A percentile compares a stretch with the other conserved stretches of the same genome.
These are phyloP conservation scores for Cercophora newfieldiana DNA, from an alignment of 495 filamentous ascomycete species.

Conservation along the genomic window DNA sequence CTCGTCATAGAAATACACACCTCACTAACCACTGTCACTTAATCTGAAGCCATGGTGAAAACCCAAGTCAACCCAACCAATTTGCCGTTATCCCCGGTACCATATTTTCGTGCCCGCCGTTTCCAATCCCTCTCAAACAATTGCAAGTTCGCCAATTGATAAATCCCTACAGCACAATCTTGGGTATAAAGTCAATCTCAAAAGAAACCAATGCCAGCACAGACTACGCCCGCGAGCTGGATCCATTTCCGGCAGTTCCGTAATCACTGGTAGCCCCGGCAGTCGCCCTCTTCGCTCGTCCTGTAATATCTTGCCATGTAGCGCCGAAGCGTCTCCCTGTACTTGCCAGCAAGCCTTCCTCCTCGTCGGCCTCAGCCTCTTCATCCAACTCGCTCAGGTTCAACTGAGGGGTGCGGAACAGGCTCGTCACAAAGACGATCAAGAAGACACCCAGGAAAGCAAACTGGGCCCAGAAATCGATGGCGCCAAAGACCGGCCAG, in stretches of 20 bases:
- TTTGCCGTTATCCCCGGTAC: neutral
- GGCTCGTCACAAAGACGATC: slow-evolving; percentile 68
- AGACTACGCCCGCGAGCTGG: neutral
- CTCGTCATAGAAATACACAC: neutral
- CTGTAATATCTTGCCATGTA: slow-evolving; percentile 86
- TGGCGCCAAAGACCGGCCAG: slow-evolving; percentile 92
- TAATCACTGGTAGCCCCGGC: neutral
- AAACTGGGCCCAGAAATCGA: slow-evolving; percentile 95
- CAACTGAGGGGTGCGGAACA: slow-evolving; percentile 78
- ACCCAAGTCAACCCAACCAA: neutral
- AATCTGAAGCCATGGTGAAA: neutral
- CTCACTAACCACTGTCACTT: neutral
- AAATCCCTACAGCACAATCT: neutral
- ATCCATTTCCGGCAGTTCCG: slow-evolving; percentile 18
- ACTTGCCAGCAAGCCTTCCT: slow-evolving; percentile 83
- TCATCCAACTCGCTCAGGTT: slow-evolving; percentile 76
- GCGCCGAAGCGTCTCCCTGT: slow-evolving; percentile 77
- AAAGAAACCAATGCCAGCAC: neutral
- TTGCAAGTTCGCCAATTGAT: neutral
- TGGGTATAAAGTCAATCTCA: neutral
- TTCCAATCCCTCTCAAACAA: neutral
- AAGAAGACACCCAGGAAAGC: slow-evolving; percentile 83
- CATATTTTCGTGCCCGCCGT: neutral
- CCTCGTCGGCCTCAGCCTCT: slow-evolving; percentile 90
- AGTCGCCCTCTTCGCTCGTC: slow-evolving; percentile 28